Base-by-base conservation (phyloP, 2,329 filamentous ascomycete genomes). In the Triangularia verruculosa region DNA sequence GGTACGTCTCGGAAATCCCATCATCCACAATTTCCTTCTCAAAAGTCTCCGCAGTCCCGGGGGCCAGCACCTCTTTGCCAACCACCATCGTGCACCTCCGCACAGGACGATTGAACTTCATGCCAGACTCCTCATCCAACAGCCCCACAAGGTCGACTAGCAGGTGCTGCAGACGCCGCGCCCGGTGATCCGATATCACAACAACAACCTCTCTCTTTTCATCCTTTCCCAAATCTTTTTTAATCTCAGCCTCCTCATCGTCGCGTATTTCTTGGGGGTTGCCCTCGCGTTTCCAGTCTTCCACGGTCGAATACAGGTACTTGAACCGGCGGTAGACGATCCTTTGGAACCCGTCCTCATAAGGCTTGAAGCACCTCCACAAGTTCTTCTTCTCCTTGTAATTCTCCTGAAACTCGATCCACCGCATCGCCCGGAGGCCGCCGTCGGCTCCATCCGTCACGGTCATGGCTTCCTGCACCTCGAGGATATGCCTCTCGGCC, bases 311-410 rank as follows among this genome's bases (percentile, higher is more conserved):
- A 17, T 61, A 61, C 11, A 61, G 59, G 32, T 57, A 61, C 28
- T 57, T 39, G 59, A 61, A 61, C 43, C 59, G 59, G 30, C 59
- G 59, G 59, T 56, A 57, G 52, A 61, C 24, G 20, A 61, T 61
- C 30, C 22, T 22, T 27, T 61, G 59, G 9, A 56, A 51, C 27
- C 30, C 52, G 17, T 61, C 32, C 34, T 61, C 59, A 30, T 51
- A 61, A 8, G 0, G n/a, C 4, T 17, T 34, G n/a, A 61, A 57
- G 32, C 27, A 39, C 32, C 51, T 51, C 6, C 52, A 47, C n/a
- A 39, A 61, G 5, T 22, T 9, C 32, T 24, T 24, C 3, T 20
- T 27, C 9, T 34, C 8, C 30, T 28, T 15, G 52, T 61, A 61
- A 17, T 61, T 51, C 4, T 57, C 5, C 17, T 25, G 28, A 39